Conservation (phyloP, 164 flowering plant species). For the Amborella trichopoda region DNA sequence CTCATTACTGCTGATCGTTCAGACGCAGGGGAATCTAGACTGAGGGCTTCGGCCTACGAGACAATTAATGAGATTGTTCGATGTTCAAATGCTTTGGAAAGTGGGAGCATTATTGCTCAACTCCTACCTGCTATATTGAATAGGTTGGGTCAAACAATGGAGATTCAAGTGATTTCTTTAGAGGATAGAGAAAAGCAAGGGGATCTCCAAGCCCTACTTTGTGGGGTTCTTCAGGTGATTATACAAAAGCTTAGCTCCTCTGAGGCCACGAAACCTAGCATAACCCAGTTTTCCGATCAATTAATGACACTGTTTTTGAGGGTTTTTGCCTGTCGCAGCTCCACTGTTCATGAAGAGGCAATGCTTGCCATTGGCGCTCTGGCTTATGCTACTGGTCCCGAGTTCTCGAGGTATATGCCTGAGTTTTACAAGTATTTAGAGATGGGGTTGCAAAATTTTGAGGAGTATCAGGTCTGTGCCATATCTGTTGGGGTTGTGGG, state of each 20-base stretch:
- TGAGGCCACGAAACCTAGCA: slow-evolving; percentile 39
- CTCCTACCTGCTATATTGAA: slow-evolving; percentile 58
- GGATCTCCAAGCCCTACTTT: slow-evolving; percentile 66
- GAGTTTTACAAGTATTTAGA: slow-evolving; percentile 64
- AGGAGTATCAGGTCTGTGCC: slow-evolving; percentile 81
- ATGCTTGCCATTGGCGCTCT: slow-evolving; percentile 89
- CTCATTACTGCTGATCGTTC: slow-evolving; percentile 44
- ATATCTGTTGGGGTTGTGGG: slow-evolving; percentile 84
- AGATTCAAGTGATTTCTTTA: slow-evolving; percentile 45
- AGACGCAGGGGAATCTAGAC: slow-evolving; percentile 52
- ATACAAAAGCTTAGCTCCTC: slow-evolving; percentile 61
- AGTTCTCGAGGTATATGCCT: slow-evolving; percentile 63
- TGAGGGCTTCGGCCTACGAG: slow-evolving; percentile 71
- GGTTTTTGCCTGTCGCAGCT: slow-evolving; percentile 68
- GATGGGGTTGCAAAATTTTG: slow-evolving; percentile 79
- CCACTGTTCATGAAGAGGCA: slow-evolving; percentile 87
- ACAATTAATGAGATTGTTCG: slow-evolving; percentile 71
- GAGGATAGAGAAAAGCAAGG: slow-evolving; percentile 79
- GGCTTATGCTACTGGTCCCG: slow-evolving; percentile 70
- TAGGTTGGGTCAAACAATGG: slow-evolving; percentile 50
- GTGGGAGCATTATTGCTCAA: slow-evolving; percentile 39
- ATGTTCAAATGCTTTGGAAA: slow-evolving; percentile 43
- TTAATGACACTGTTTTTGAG: slow-evolving; percentile 60
- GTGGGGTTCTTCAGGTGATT: slow-evolving; percentile 70
- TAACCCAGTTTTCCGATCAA: slow-evolving; percentile 58